Percentiles rank a stretch among this genome's conserved stretches.
Conservation (phyloP, 768 basidiomycete genomes). For the Chalciporus pseudorubinellus region DNA sequence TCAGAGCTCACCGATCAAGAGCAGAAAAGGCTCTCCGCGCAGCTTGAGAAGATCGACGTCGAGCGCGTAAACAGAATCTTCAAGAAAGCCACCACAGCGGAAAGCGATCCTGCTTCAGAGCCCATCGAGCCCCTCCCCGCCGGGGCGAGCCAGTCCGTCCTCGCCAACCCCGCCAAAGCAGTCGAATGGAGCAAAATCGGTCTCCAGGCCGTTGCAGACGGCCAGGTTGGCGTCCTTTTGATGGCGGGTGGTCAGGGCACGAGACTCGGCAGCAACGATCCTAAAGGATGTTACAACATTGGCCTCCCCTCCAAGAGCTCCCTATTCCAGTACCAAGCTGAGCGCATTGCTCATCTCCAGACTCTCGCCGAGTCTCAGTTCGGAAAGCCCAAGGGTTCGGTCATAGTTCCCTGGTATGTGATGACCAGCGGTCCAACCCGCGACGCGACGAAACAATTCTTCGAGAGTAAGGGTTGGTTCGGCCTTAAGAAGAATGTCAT, state of each 20-base stretch:
- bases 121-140: slow-evolving; percentile 81
- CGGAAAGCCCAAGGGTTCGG: slow-evolving; percentile 53
- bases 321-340: slow-evolving; percentile 97
- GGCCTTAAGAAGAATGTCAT: slow-evolving; percentile 83
- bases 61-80: slow-evolving; percentile 90
- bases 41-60: slow-evolving; percentile 81
- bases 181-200: slow-evolving; percentile 77
- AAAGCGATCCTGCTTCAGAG: slow-evolving; percentile 50
- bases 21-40: slow-evolving; percentile 58
- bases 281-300: slow-evolving; percentile 99
- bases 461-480: slow-evolving; percentile 73
- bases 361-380: slow-evolving; percentile 60
- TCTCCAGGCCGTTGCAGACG: slow-evolving; percentile 73
- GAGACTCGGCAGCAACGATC: slow-evolving; percentile 84
- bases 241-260: slow-evolving; percentile 99
- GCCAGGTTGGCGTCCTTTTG: slow-evolving; percentile 90
- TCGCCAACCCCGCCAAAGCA: slow-evolving; percentile 52
- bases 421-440: slow-evolving; percentile 99
- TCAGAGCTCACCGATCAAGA: slow-evolving; percentile 62
- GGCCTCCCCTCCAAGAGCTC: slow-evolving; percentile 89
- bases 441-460: slow-evolving; percentile 81
- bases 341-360: slow-evolving; percentile 86
- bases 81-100: slow-evolving; percentile 67
- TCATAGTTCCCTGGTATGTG: slow-evolving; percentile 93
- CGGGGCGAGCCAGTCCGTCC: slow-evolving; percentile 64